Percentiles rank a stretch among this genome's conserved stretches.
These are phyloP conservation scores for Onygena corvina DNA, from an alignment of 2,329 filamentous ascomycete species.

Conservation along the genomic window DNA sequence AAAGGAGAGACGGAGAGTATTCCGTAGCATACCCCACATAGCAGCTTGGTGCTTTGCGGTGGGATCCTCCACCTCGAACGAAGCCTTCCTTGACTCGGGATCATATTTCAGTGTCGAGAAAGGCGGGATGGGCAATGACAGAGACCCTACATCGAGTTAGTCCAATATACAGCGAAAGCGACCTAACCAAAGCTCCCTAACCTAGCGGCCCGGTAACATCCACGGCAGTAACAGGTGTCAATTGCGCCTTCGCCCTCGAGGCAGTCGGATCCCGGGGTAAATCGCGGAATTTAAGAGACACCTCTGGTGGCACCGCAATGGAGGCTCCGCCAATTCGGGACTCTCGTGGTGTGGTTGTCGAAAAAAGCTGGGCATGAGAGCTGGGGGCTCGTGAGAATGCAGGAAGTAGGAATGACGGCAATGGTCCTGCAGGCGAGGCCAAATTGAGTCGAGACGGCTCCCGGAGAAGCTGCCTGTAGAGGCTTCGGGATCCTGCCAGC, in stretches of 20 bases:
- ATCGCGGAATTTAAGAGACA: constrained; percentile 58
- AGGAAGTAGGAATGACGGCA: constrained; percentile 62
- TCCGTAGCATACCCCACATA: constrained; percentile 78
- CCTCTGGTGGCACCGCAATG: constrained; percentile 69
- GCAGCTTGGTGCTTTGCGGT: constrained; percentile 63
- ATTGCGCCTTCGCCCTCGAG: constrained; percentile 48
- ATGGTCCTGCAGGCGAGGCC: constrained; percentile 13
- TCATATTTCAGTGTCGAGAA: constrained; percentile 66
- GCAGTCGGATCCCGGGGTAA: constrained; percentile 46
- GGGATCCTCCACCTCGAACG: constrained; percentile 57
- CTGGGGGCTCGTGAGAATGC: constrained; percentile 41
- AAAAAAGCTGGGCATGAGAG: constrained; percentile 47
- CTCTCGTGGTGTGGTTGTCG: constrained; percentile 50
- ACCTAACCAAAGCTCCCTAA: constrained; percentile 28
- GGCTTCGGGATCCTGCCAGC: constrained; percentile 44
- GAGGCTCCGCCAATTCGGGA: constrained; percentile 81
- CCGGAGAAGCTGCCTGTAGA: constrained; percentile 45
- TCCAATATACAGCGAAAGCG: not conserved
- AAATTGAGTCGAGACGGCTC: constrained; percentile 39
- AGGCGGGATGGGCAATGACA: constrained; percentile 65
- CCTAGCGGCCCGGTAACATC: constrained; percentile 72
- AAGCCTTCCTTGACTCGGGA: constrained; percentile 48
- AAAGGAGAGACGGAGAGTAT: not conserved
- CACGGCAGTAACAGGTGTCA: constrained; percentile 51
- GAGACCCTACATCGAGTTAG: constrained; percentile 44